Conservation (phyloP, 441 rosid genomes). For the Bocquillonia castaneifolia region DNA sequence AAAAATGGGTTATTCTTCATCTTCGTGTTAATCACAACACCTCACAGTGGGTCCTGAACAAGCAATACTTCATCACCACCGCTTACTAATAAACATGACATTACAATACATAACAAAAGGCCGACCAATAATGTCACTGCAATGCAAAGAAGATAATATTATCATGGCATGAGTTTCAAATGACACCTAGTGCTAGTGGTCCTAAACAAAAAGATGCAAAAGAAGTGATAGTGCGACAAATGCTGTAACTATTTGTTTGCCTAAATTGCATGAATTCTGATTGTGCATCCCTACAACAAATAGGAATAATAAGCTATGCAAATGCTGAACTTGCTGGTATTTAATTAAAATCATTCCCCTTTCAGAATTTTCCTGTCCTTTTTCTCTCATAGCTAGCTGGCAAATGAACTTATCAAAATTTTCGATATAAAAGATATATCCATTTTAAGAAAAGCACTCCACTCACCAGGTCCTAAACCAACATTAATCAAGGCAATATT, state of each 20-base stretch:
- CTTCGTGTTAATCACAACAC: neutral
- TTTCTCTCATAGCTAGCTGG: neutral
- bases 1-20: neutral
- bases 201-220: no score
- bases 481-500: no score
- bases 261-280: neutral
- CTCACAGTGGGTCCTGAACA: slow-evolving; percentile 10
- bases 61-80: slow-evolving; percentile 1
- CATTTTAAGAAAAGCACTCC: neutral
- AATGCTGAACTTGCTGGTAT: neutral
- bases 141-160: neutral
- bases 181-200: neutral
- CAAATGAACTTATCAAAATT: no score
- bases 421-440: neutral
- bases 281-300: neutral
- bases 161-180: neutral
- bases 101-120: neutral
- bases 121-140: neutral
- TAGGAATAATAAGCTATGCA: neutral
- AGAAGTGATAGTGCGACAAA: neutral
- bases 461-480: no score
- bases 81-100: neutral
- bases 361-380: neutral
- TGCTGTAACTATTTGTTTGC: neutral
- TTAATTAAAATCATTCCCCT: neutral